A percentile compares a stretch with the other conserved stretches of the same genome.
Evolutionary conservation across 2,329 filamentous ascomycete genomes (phyloP).

Genomic region (Colletotrichum acutatum): DNA sequence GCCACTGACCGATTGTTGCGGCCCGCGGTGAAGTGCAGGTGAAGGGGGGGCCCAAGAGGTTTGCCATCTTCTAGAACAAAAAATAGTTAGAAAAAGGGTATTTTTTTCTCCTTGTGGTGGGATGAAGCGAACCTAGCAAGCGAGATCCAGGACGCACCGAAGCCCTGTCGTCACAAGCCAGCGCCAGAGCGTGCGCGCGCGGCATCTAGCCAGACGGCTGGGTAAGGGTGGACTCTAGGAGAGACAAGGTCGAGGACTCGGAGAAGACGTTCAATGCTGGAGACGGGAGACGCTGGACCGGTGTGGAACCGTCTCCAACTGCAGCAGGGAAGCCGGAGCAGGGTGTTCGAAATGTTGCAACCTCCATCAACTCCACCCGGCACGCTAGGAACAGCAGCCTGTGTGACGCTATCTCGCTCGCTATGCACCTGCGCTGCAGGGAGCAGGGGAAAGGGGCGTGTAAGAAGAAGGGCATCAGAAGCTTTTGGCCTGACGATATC

Average conservation of each 20-base stretch:
- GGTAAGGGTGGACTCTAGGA: slow-evolving; percentile 18
- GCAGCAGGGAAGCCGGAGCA: background rate
- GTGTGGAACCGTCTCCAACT: slow-evolving; percentile 21
- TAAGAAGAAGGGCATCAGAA: slow-evolving; percentile 9
- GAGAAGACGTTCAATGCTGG: slow-evolving; percentile 19
- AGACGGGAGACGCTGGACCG: slow-evolving; percentile 25
- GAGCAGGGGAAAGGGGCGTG: slow-evolving; percentile 35
- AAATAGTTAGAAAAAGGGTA: background rate
- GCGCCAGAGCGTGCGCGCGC: slow-evolving; percentile 7
- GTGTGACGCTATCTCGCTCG: slow-evolving; percentile 34
- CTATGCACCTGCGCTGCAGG: slow-evolving; percentile 23
- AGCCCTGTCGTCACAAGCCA: slow-evolving; percentile 33
- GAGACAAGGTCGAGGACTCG: slow-evolving; percentile 1
- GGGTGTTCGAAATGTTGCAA: slow-evolving; percentile 12
- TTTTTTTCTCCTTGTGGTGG: slow-evolving; percentile 20
- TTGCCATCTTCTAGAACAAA: slow-evolving; percentile 16
- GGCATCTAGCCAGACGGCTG: slow-evolving; percentile 22
- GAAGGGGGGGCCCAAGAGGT: background rate
- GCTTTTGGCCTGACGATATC: slow-evolving; percentile 12
- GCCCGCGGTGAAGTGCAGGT: background rate
- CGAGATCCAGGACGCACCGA: slow-evolving; percentile 19
- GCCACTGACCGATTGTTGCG: slow-evolving; percentile 17
- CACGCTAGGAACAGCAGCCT: slow-evolving; percentile 34
- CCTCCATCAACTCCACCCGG: slow-evolving; percentile 26
- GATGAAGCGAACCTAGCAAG: slow-evolving; percentile 26